Evolutionary conservation across 1,139 yeast genomes (phyloP), one percentile per base, ranked within the genome.

Genomic region (Maudiozyma humilis): DNA sequence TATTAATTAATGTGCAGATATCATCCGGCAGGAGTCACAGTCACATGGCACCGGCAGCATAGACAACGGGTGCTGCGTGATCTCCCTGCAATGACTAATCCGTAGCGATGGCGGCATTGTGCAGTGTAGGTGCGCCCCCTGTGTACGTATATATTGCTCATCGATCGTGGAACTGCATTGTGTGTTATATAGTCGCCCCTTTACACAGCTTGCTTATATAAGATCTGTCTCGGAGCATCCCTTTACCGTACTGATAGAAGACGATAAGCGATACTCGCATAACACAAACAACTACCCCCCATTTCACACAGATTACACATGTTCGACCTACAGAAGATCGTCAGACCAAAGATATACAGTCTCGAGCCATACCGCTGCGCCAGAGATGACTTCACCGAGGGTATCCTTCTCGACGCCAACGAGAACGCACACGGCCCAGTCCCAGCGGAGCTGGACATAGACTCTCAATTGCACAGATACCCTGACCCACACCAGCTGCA

Each of bases 401-500:
- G 97, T 14, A 72, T 91, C 34, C 70, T 93, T 32, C 71, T 91
- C 41, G 98, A 91, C 65, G 98, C 98, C 44, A 91, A 93, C 60
- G 98, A 91, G 66, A 91, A 91, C 60, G 83, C 98, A 6, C 84
- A 82, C 60, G 98, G 98, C 0, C 93, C 96, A 1, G 79, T 95
- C 0, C 66, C 87, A 47, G 36, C 61, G 44, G 64, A 63, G 40
- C 43, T 68, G 6, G 17, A 36, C 3, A 59, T 59, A n/a, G 63
- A 60, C 1, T 79, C 77, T 45, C 81, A 79, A 43, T 75, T 91
- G 56, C 82, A 91, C 68, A 72, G 98, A 57, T 91, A 91, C 62
- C 98, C 98, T 8, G 98, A 91, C 57, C 99, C 99, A 8, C 96
- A 89, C 64, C 98, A 91, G 60, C 52, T 73, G n/a, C 82, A 73